Evolutionary conservation across 306 rosid genomes (phyloP), one percentile per base, ranked within the genome.

Genomic region (Crataegus laevigata): DNA sequence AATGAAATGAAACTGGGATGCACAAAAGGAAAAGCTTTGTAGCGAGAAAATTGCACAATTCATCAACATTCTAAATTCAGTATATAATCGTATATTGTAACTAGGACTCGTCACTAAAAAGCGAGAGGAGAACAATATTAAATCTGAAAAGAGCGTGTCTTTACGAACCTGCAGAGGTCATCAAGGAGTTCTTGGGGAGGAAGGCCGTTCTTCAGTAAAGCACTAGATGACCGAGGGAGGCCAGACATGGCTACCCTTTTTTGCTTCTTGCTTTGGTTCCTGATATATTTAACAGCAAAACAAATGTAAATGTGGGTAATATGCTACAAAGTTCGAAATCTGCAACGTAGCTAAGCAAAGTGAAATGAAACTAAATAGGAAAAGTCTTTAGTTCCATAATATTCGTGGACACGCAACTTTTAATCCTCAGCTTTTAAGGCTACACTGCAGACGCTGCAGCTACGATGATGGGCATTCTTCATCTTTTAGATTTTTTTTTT

Each of bases 121-220:
- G 22, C 30, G 40, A 62, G 22, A 62, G 64, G 59, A 22, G 81
- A 76, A 58, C 74, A 59, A 19, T 65, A 24, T 32, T 34, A 50
- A 67, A 47, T 34, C 4, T 62, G 36, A n/a, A 67, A 42, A 30
- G 61, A 18, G 42, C 3, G 68, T 8, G 50, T 36, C 54, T 21
- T 58, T 30, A 26, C 11, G 13, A 15, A 85, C 98, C 98, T 93
- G 91, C 98, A 93, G 76, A 93, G 96, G 88, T 93, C 96, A 64
- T 93, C 98, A 17, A 93, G 96, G 74, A 93, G 98, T 77, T 93
- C 98, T 62, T 86, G 88, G 34, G 98, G 96, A 51, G 96, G 98
- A 76, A 89, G 96, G 60, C 96, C 88, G 78, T 76, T 84, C 87
- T 89, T 93, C 14, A 86, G 85, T 2, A 93, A 83, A 86, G 86